Evolutionary conservation across 2,329 filamentous ascomycete species (phyloP).

Genomic region (Lachnellula occidentalis): DNA sequence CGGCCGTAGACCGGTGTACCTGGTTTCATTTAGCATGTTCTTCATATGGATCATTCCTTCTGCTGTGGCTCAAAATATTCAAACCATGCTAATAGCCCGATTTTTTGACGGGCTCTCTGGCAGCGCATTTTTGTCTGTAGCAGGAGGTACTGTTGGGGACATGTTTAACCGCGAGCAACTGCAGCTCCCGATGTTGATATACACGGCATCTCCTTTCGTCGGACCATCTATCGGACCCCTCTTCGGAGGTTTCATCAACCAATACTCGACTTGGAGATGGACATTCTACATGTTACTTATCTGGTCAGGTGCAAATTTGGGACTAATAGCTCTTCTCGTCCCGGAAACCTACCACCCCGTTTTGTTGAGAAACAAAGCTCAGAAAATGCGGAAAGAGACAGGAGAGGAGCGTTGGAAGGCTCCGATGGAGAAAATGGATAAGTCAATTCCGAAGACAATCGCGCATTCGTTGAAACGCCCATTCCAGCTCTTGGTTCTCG

Average conservation of each 20-base stretch:
- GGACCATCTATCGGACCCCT: slow-evolving; percentile 56
- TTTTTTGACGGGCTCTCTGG: slow-evolving; percentile 74
- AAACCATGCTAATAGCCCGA: slow-evolving; percentile 69
- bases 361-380: slow-evolving; percentile 67
- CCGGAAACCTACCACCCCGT: slow-evolving; percentile 86
- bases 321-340: slow-evolving; percentile 63
- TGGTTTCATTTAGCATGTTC: slow-evolving; percentile 68
- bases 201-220: slow-evolving; percentile 59
- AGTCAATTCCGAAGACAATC: slow-evolving; percentile 60
- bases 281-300: slow-evolving; percentile 81
- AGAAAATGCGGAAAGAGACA: slow-evolving; percentile 63
- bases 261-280: slow-evolving; percentile 70
- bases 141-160: slow-evolving; percentile 81
- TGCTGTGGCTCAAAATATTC: slow-evolving; percentile 75
- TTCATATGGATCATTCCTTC: slow-evolving; percentile 76
- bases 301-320: slow-evolving; percentile 63
- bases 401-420: slow-evolving; percentile 73
- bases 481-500: slow-evolving; percentile 71
- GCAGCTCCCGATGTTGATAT: slow-evolving; percentile 78
- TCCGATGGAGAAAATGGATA: slow-evolving; percentile 66
- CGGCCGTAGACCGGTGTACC: slow-evolving; percentile 75
- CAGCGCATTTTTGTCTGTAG: slow-evolving; percentile 64
- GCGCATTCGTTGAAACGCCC: slow-evolving; percentile 51
- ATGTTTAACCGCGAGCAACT: slow-evolving; percentile 65
- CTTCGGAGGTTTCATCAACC: slow-evolving; percentile 77